Evolutionary conservation across 768 basidiomycete species (phyloP).

Genomic region (Mycena galopus): DNA sequence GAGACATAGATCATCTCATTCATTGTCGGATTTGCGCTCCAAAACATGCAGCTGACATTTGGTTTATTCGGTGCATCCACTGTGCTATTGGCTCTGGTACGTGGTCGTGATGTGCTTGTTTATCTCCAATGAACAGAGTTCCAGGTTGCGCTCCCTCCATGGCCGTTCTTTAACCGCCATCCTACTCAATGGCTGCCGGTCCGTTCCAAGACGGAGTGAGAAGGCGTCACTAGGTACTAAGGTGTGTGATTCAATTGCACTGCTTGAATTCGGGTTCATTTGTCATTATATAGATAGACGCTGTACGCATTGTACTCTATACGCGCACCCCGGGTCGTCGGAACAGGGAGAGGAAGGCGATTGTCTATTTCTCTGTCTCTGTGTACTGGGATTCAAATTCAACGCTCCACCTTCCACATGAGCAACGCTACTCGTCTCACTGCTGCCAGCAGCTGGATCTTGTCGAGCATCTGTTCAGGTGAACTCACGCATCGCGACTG

Average conservation of each 20-base stretch:
- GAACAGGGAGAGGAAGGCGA: no score
- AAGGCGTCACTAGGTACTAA: neutral
- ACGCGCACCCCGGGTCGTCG: neutral
- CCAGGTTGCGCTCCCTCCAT: constrained; percentile 76
- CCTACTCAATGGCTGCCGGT: constrained; percentile 72
- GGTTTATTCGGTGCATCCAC: constrained; percentile 58
- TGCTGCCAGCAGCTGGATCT: no score
- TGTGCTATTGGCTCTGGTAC: constrained; percentile 57
- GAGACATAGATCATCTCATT: constrained; percentile 64
- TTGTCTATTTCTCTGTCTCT: no score
- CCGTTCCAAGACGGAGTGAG: constrained; percentile 45
- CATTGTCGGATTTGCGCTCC: constrained; percentile 66
- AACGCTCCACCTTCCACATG: no score
- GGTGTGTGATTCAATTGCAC: neutral
- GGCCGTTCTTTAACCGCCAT: constrained; percentile 75
- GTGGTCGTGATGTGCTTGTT: constrained; percentile 30
- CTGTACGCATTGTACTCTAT: constrained; percentile 4
- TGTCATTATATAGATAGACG: neutral
- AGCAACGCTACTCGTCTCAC: no score
- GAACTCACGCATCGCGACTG: no score
- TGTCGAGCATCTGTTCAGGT: no score
- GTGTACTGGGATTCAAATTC: no score
- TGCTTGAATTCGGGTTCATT: neutral
- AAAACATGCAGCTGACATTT: constrained; percentile 69
- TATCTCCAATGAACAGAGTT: neutral